Base-by-base conservation (phyloP, 2,329 filamentous ascomycete genomes). In the Fusarium sp. region DNA sequence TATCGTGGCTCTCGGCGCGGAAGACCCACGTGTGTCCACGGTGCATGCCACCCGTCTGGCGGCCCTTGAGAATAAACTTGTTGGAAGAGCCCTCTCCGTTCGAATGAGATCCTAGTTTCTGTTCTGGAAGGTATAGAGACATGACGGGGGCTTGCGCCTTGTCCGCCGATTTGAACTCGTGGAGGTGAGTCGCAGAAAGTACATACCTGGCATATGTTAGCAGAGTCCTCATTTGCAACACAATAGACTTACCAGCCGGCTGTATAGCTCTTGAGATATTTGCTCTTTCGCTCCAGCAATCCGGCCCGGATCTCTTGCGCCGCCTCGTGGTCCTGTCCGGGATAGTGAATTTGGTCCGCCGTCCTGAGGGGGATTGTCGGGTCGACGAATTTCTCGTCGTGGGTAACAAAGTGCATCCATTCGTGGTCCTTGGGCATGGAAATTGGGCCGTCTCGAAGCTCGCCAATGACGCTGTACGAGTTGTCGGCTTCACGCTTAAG, bases 141-240 rank as follows among this genome's bases (percentile, higher is more conserved):
- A 99, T 98, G 81, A 98, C 91, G 1, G 97, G 97, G 43, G 94
- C 92, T 83, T 97, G 94, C 69, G 90, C 93, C 82, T 96, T 95
- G 84, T 98, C 96, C 76, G 95, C 95, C n/a, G 95, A 98, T 83
- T 98, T 98, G 89, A 98, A 99, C 84, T 99, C 97, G 85, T 99
- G 97, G 25, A 99, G 89, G 84, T 99, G 97, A 66, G 97, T 98
- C 18, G 97, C 94, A 77, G 97, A 98, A 76, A 99, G 87, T 57
- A 98, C 95, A 83, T 98, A 98, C 94, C 94, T 97, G 77, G 10
- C 14, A 30, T 16, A 25, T 10, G 64, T 76, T 65, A 77, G 69
- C 27, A 37, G 35, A 34, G 9, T 32, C 50, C 37, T 61, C 8
- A 27, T 6, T 13, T 9, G 20, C 2, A 43, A 39, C 18, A 64